These are phyloP conservation scores for Elaeagnus macrophylla DNA, from an alignment of 306 rosid species.

Conservation along the genomic window DNA sequence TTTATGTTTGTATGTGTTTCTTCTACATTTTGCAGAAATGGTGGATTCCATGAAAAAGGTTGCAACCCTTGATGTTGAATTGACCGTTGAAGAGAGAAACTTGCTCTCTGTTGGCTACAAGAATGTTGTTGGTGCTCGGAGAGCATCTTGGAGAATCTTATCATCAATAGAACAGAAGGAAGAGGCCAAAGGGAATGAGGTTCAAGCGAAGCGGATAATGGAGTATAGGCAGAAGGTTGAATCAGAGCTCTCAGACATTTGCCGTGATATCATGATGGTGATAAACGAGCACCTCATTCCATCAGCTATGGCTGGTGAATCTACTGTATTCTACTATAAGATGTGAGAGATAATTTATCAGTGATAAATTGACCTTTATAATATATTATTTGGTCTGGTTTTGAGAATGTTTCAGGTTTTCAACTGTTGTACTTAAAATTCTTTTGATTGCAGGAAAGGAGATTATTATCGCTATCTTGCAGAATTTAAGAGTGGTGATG, in stretches of 20 bases:
- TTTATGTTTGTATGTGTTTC: too few relatives aligned
- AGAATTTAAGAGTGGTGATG: constrained; percentile 30
- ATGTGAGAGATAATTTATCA: constrained; percentile 19
- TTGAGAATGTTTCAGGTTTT: too few relatives aligned
- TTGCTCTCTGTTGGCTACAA: constrained; percentile 36
- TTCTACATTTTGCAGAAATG: constrained; percentile 19
- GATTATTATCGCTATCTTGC: constrained; percentile 42
- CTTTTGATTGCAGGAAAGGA: constrained; percentile 27
- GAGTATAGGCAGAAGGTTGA: constrained; percentile 32
- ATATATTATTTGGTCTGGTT: too few relatives aligned
- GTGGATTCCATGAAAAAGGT: constrained; percentile 37
- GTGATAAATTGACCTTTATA: too few relatives aligned
- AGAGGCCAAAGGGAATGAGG: constrained; percentile 27
- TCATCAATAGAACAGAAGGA: constrained; percentile 42
- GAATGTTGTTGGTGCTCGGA: constrained; percentile 35
- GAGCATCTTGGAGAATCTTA: constrained; percentile 38
- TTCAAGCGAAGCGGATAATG: constrained; percentile 25
- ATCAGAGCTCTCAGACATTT: constrained; percentile 31
- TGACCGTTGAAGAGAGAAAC: constrained; percentile 36
- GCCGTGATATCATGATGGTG: constrained; percentile 27
- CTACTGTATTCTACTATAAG: constrained; percentile 31
- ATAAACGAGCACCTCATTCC: constrained; percentile 37
- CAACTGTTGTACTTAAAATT: too few relatives aligned
- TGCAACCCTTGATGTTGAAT: constrained; percentile 32
- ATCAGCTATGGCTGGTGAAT: constrained; percentile 29